Evolutionary conservation across 768 basidiomycete genomes (phyloP), one percentile per base, ranked within the genome.

Genomic region (Suillus fuscotomentosus): DNA sequence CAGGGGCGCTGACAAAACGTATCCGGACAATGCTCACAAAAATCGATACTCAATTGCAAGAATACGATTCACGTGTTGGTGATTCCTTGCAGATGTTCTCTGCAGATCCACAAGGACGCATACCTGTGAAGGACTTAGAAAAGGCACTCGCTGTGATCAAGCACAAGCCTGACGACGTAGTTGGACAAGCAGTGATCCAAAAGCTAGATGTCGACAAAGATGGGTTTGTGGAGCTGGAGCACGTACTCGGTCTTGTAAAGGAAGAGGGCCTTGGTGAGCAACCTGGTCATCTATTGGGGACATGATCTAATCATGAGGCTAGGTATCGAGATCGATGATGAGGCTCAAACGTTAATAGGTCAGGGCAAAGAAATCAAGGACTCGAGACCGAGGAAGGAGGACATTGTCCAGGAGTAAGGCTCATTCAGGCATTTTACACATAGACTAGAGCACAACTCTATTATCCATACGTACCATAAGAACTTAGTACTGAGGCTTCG

Each of bases 161-260:
- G 78, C 97, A 99, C 77, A 87, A 82, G 71, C 97, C 96, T 5
- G 90, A 94, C 63, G 93, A 96, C 62, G 91, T 95, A 66, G 89
- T 94, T 17, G 92, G 94, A 27, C 87, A 90, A 65, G 88, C 86
- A 24, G 88, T 99, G 60, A 87, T 96, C 61, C 88, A 94, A 73
- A 99, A 99, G 77, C 79, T 99, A 71, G 97, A 99, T 74, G 91
- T 94, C 11, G 97, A 99, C 78, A 88, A 93, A 77, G 97, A 99
- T 73, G 96, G 97, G 0, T 97, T 88, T 72, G 95, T 98, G 31
- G 94, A 96, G 73, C 83, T 99, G 54, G 94, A 97, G 76, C 96
- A 99, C 72, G 95, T 99, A 42, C 77, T 97, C 63, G 93, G 91
- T 14, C 79, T 97, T 67, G 91, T 96, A 27, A 85, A 88, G 70